Base-by-base conservation (phyloP, 805 yeast species). In the Candida loeiensis region DNA sequence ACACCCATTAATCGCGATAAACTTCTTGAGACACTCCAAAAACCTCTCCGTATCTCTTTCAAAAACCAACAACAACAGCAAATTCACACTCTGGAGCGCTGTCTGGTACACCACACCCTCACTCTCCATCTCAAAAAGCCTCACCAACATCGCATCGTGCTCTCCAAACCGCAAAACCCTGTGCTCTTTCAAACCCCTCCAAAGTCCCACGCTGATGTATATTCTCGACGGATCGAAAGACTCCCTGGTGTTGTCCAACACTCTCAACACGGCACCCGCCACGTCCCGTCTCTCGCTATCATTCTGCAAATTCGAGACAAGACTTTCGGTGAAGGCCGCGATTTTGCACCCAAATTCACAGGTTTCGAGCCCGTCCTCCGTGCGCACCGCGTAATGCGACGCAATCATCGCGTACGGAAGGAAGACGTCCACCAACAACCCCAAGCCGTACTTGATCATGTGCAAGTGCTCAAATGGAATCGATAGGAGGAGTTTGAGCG, bases 141-240 rank as follows among this genome's bases (percentile, higher is more conserved):
- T 43, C 6, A 54, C 19, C 34, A 68, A 47, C 8, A 48, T 41
- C 4, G 28, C 26, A 21, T 57, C 66, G 40, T 62, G 64, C 3
- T 39, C 39, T 2, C 58, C 64, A 40, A 48, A 58, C 13, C 45
- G 26, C 22, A 67, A 51, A 1, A 62, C 59, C 19, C 44, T 37
- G 24, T 47, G 49, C 1, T 51, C 56, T 13, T 56, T 48, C 17
- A 83, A 58, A 1, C 85, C 89, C n/a, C 62, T 49, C 7, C 74
- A 51, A 9, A 86, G 46, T 4, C 93, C 95, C 20, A 65, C 55
- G 1, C 78, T 50, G 3, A 82, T 54, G 45, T 77, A 84, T 2
- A 83, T 70, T 56, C 85, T 76, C 0, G 88, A 77, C 3, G 89
- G 87, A 46, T 80, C 95, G 61, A 77, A 87, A 0, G 79, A 61